Evolutionary conservation across 768 basidiomycete genomes (phyloP).

Genomic region (Lactarius quietus): DNA sequence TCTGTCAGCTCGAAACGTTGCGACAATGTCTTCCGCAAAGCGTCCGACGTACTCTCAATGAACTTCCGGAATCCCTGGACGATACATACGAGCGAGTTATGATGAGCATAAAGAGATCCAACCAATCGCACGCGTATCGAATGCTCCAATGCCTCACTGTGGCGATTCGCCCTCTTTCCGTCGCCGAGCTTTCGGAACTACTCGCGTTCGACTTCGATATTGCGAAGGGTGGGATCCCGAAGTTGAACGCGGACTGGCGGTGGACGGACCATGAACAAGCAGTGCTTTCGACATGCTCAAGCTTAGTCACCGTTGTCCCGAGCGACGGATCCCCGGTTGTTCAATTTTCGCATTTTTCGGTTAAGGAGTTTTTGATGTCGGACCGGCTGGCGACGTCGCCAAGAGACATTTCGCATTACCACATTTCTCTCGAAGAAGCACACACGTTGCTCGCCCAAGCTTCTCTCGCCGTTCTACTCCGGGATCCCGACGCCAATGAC

Average conservation of each 20-base stretch:
- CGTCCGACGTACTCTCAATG: too few species aligned
- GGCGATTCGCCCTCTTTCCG: not conserved
- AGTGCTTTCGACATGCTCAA: not conserved
- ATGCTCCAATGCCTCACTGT: not conserved
- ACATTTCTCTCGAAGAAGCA: too few species aligned
- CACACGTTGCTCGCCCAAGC: too few species aligned
- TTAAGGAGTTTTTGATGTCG: not conserved
- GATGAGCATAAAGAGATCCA: too few species aligned
- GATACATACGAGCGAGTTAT: not conserved
- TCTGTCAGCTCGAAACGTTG: too few species aligned
- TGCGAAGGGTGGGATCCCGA: not conserved
- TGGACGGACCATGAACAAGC: not conserved
- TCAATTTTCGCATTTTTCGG: not conserved
- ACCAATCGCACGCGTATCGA: not conserved
- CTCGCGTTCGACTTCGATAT: not conserved
- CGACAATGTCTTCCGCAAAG: too few species aligned
- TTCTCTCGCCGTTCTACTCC: too few species aligned
- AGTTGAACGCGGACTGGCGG: not conserved
- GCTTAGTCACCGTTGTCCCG: not conserved
- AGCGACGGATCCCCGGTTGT: not conserved
- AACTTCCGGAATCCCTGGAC: not conserved
- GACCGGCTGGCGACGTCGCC: not conserved
- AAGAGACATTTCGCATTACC: not conserved
- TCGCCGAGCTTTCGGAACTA: not conserved
- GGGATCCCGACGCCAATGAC: too few species aligned